A percentile compares a stretch with the other conserved stretches of the same genome.
Evolutionary conservation across 257 asterid genomes (phyloP).

Genomic region (Striga asiatica): DNA sequence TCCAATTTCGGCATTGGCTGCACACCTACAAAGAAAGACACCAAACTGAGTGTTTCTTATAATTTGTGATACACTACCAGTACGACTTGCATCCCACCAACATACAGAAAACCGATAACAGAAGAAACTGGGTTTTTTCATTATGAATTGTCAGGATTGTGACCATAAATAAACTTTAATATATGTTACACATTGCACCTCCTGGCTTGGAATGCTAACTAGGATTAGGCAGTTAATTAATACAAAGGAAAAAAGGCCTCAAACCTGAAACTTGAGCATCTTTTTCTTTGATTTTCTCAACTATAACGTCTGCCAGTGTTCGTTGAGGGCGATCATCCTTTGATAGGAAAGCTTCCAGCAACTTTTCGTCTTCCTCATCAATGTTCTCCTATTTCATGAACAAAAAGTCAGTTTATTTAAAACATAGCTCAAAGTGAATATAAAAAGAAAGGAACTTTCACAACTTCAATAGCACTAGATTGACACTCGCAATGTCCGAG

Average conservation of each 20-base stretch:
- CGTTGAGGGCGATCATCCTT: conserved; percentile 51
- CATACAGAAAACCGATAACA: neutral
- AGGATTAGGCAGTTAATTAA: neutral
- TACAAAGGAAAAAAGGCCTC: neutral
- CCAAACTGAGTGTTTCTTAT: neutral
- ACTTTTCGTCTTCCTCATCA: conserved; percentile 63
- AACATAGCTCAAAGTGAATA: neutral
- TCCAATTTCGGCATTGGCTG: conserved; percentile 66
- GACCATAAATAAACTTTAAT: neutral
- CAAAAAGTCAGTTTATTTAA: neutral
- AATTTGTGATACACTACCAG: neutral
- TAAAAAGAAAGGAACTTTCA: neutral
- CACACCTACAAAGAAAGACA: conserved; percentile 34
- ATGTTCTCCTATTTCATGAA: conserved; percentile 40
- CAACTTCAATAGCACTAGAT: neutral
- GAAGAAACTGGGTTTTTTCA: neutral
- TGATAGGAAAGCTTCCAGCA: conserved; percentile 60
- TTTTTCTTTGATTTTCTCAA: conserved; percentile 57
- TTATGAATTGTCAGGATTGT: neutral
- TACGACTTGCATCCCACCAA: neutral
- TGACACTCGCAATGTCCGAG: neutral
- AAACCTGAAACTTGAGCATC: conserved; percentile 76
- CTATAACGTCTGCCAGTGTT: conserved; percentile 73
- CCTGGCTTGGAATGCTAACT: neutral
- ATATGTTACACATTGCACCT: neutral